Percentiles rank a stretch among this genome's conserved stretches.
Conservation (phyloP, 2,329 filamentous ascomycete genomes). For the Rutstroemia sp. region DNA sequence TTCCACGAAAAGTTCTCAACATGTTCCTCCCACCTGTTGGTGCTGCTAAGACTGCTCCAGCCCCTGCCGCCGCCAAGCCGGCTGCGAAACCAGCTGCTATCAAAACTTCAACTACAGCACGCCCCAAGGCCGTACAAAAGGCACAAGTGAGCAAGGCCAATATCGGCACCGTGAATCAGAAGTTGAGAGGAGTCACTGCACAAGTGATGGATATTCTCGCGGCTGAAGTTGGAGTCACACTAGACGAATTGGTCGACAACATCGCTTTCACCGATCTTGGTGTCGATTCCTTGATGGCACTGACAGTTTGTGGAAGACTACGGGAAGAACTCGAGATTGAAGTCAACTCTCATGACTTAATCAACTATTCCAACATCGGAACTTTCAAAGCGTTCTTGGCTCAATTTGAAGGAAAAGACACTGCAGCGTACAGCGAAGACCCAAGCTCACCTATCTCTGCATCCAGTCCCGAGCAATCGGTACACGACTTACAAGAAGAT, state of each 20-base stretch:
- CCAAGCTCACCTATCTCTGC: constrained; percentile 4
- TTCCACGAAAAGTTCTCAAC: constrained; percentile 8
- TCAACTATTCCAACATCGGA: constrained; percentile 45
- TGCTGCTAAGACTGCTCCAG: neutral
- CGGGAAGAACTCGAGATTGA: constrained; percentile 51
- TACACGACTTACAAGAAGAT: constrained; percentile 24
- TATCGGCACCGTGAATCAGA: constrained; percentile 20
- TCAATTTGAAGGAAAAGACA: constrained; percentile 31
- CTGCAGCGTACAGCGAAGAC: constrained; percentile 7
- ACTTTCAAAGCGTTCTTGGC: constrained; percentile 36
- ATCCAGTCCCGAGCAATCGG: constrained; percentile 1
- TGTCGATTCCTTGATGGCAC: constrained; percentile 51
- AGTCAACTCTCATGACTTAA: constrained; percentile 30
- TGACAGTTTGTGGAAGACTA: constrained; percentile 49
- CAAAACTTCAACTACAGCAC: neutral
- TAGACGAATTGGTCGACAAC: constrained; percentile 41
- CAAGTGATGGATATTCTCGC: constrained; percentile 46
- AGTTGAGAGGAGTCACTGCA: constrained; percentile 26
- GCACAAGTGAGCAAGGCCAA: constrained; percentile 3
- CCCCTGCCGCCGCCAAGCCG: constrained; percentile 29
- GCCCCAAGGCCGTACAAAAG: constrained; percentile 5
- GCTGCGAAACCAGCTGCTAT: constrained; percentile 23
- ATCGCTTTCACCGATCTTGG: constrained; percentile 51
- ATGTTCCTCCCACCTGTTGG: constrained; percentile 5
- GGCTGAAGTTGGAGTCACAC: constrained; percentile 45